These are phyloP conservation scores for Colletotrichum sidae DNA, from an alignment of 2,329 filamentous ascomycete species.

Conservation along the genomic window DNA sequence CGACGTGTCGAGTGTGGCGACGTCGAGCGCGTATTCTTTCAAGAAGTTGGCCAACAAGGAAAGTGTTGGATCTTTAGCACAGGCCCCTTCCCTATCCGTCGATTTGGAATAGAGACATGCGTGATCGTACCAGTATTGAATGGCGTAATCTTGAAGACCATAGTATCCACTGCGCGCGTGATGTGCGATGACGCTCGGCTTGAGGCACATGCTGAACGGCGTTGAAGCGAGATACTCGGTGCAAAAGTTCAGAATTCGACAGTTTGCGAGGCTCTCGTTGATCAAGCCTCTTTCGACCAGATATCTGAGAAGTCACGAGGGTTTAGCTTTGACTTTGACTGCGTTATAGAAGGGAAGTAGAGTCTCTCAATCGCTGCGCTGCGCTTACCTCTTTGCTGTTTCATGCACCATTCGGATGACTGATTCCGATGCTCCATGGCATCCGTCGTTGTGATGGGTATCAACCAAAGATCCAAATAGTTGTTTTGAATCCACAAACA, in stretches of 20 bases:
- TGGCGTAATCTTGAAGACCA: slow-evolving; percentile 2
- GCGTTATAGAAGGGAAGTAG: background rate
- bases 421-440: background rate
- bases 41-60: too few relatives aligned
- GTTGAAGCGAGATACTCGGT: background rate
- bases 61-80: background rate
- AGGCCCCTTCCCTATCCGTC: background rate
- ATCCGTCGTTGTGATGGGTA: background rate
- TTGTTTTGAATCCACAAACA: background rate
- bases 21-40: too few relatives aligned
- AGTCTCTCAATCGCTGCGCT: background rate
- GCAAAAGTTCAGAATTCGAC: background rate
- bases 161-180: background rate
- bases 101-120: too few relatives aligned
- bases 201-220: background rate
- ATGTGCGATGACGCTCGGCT: background rate
- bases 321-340: background rate
- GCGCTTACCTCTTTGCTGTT: background rate
- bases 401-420: slow-evolving; percentile 3
- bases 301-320: background rate
- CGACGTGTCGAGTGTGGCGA: too few relatives aligned
- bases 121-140: slow-evolving; percentile 2
- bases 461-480: slow-evolving; percentile 5
- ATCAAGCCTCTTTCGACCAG: background rate
- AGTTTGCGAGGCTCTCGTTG: background rate